Percentiles rank a stretch among this genome's conserved stretches.
Evolutionary conservation across 2,329 filamentous ascomycete species (phyloP).

Genomic region (Chrysosporium keratinophilum): DNA sequence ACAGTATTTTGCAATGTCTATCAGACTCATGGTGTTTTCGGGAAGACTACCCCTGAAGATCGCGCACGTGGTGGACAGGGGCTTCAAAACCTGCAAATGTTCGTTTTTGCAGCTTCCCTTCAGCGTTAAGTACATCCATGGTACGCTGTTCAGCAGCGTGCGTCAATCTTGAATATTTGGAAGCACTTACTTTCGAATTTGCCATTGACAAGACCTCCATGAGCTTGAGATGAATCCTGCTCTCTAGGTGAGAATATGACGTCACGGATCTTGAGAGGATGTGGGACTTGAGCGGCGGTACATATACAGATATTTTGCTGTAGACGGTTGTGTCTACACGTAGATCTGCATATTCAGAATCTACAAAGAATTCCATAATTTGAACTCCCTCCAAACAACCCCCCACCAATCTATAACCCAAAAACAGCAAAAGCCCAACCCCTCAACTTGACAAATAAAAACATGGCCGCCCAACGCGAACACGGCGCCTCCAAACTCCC

Average conservation of each 20-base stretch:
- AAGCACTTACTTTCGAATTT: not conserved
- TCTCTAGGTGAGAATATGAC: not conserved
- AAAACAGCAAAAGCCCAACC: not conserved
- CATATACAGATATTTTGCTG: too few species aligned
- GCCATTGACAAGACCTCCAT: not conserved
- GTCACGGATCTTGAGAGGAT: not conserved
- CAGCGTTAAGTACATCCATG: not conserved
- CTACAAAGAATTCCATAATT: too few species aligned
- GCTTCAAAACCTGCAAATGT: not conserved
- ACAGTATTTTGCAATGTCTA: not conserved
- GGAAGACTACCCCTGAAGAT: too few species aligned
- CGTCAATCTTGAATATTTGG: too few species aligned
- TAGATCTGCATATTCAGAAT: too few species aligned
- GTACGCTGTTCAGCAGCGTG: not conserved
- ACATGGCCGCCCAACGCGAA: constrained; percentile 10
- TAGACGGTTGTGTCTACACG: too few species aligned
- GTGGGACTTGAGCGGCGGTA: too few species aligned
- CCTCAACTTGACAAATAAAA: not conserved
- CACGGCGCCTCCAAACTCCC: constrained; percentile 2
- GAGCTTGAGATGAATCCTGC: not conserved
- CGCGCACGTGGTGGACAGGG: too few species aligned
- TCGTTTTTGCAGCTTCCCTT: too few species aligned
- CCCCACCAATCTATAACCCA: not conserved
- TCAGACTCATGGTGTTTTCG: not conserved
- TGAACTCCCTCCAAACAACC: too few species aligned